A percentile compares a stretch with the other conserved stretches of the same genome.
phyloP scores from a whole-genome alignment of 192 early-diverging fungal genomes.

The Geranomyces variabilis region DNA sequence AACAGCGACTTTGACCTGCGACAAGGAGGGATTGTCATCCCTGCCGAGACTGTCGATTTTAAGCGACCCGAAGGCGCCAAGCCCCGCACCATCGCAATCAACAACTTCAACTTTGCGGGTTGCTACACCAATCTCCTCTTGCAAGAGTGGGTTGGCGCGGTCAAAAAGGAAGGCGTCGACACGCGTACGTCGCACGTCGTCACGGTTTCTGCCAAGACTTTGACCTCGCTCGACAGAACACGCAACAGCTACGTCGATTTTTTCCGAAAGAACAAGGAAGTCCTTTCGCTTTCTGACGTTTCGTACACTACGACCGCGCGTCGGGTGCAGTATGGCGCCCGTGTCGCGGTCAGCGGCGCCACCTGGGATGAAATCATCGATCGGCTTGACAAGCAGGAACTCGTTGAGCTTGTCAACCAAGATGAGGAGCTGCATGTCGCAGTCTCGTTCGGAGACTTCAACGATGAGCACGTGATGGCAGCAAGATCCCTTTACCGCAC shows the following conservation, averaged over 20 bases:
- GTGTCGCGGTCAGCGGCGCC: not conserved
- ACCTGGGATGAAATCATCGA: not conserved
- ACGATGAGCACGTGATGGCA: too few species aligned
- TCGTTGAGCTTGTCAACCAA: too few species aligned
- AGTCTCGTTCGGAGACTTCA: too few species aligned
- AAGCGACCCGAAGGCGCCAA: not conserved
- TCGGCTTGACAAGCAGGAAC: too few species aligned
- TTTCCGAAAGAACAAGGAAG: not conserved
- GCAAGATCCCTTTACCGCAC: too few species aligned
- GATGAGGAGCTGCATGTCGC: too few species aligned
- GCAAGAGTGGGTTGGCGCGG: conserved; percentile 3
- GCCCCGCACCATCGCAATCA: conserved; percentile 4
- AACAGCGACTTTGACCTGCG: conserved; percentile 32
- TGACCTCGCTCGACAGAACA: not conserved
- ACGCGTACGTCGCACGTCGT: not conserved
- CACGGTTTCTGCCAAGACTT: not conserved
- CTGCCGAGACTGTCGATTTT: conserved; percentile 2
- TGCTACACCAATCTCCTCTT: conserved; percentile 4
- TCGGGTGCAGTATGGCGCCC: not conserved
- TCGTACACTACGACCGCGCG: not conserved
- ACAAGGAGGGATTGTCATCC: conserved; percentile 21
- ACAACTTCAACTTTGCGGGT: conserved; percentile 28
- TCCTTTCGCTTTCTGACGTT: not conserved
- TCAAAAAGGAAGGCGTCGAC: conserved; percentile 19
- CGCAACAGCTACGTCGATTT: not conserved